Conservation (phyloP, 768 basidiomycete species). For the Dacryopinax primogenitus region DNA sequence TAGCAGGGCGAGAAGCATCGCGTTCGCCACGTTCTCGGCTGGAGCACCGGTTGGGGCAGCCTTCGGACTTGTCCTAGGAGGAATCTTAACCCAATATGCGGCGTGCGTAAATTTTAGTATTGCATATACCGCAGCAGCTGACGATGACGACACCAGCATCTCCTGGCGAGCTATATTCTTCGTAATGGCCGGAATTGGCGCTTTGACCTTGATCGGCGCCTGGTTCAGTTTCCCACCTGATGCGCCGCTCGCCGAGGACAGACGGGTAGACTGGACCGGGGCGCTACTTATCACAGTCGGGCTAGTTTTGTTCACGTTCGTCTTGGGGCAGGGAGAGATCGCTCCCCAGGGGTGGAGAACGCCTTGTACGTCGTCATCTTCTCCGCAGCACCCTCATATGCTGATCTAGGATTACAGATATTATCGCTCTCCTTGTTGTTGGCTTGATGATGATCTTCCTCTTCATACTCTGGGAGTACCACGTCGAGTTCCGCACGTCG, state of each 20-base stretch:
- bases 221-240: constrained; percentile 53
- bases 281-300: constrained; percentile 51
- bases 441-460: constrained; percentile 18
- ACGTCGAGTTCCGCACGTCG: constrained; percentile 6
- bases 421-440: constrained; percentile 29
- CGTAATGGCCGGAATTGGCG: constrained; percentile 45
- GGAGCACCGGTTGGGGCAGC: constrained; percentile 74
- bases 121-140: neutral
- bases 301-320: constrained; percentile 57
- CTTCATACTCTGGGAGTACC: constrained; percentile 20
- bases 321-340: constrained; percentile 52
- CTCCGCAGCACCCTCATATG: neutral
- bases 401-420: constrained; percentile 43
- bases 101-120: constrained; percentile 22
- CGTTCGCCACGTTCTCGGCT: constrained; percentile 72
- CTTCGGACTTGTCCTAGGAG: constrained; percentile 56
- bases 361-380: constrained; percentile 31
- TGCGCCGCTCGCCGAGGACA: constrained; percentile 21
- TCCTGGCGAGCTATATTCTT: constrained; percentile 60
- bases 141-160: constrained; percentile 7
- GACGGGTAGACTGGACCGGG: constrained; percentile 66
- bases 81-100: constrained; percentile 49
- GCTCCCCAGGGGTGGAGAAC: constrained; percentile 51
- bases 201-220: constrained; percentile 41
- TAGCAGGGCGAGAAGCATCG: constrained; percentile 52